Base-by-base conservation (phyloP, 352 stramenopile genomes). In the Globisporangium sylvaticum region DNA sequence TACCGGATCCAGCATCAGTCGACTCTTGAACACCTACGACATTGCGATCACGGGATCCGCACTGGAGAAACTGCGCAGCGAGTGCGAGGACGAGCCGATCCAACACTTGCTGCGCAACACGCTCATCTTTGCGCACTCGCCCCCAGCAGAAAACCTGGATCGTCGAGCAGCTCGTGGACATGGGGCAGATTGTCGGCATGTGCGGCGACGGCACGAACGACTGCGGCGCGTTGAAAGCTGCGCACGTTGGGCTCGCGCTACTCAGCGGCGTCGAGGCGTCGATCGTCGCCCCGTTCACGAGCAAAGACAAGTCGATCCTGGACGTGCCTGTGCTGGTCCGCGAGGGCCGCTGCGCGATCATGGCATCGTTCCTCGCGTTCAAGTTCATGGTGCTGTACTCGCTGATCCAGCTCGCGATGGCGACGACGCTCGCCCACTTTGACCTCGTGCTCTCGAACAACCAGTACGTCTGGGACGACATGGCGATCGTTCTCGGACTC, bases 251-350 rank as follows among this genome's bases (percentile, higher is more conserved):
- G 0, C 65, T 97, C 22, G 90, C 91, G 22, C 72, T 97, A 3
- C 42, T 50, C 42, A 50, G 42, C 6, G 42, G 42, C 18, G 42
- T 50, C 0, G 90, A 97, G 62, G 91, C 88, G 1, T 95, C 84
- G 37, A 84, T 91, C 48, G 87, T 97, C 46, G 75, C 90, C 27
- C 89, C 90, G 12, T 98, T 98, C 65, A 97, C 89, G 7, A 96
- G 84, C 66, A 81, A 91, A 50, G 74, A 82, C 32, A 96, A 96
- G 61, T 73, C 64, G 8, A 89, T 97, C 42, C 71, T 67, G 39
- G 84, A 87, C 65, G 88, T 97, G 14, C 66, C 80, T 0, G 84
- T 88, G 55, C 71, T 97, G 5, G 67, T 95, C 4, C 80, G 78
- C n/a, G 91, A 97, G 69, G 91, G 90, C 20, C 77, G 88, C 0